phyloP scores from a whole-genome alignment of 768 basidiomycete genomes.

The Leccinum variicolor region DNA sequence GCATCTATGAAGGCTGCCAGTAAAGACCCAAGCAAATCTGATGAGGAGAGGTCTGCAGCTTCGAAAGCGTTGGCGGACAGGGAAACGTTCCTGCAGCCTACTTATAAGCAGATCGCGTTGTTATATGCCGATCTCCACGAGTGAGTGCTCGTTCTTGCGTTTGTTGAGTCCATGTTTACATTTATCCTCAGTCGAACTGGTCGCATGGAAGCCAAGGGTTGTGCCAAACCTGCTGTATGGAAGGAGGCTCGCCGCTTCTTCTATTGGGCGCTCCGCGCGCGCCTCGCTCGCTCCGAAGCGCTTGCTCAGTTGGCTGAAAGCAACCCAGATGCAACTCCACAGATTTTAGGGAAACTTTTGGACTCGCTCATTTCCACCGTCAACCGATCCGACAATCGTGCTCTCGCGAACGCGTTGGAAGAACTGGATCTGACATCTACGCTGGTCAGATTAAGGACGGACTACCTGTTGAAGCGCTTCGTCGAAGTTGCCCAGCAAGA shows the following conservation, averaged over 20 bases:
- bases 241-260: conserved; percentile 85
- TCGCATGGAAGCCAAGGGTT: conserved; percentile 97
- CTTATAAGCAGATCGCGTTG: conserved; percentile 91
- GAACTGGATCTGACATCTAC: conserved; percentile 63
- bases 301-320: conserved; percentile 63
- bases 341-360: conserved; percentile 66
- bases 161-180: conserved; percentile 2
- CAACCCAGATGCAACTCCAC: conserved; percentile 63
- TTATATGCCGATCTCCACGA: conserved; percentile 97
- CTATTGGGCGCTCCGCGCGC: conserved; percentile 92
- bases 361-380: conserved; percentile 57
- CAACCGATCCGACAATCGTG: conserved; percentile 49
- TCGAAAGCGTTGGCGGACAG: conserved; percentile 66
- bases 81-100: conserved; percentile 79
- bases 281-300: conserved; percentile 65
- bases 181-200: conserved; percentile 69
- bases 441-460: conserved; percentile 61
- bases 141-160: conserved; percentile 45
- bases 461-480: conserved; percentile 64
- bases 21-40: conserved; percentile 66
- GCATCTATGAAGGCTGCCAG: conserved; percentile 76
- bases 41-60: conserved; percentile 73
- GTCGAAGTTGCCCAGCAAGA: conserved; percentile 69
- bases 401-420: conserved; percentile 65
- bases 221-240: conserved; percentile 85